Conservation (phyloP, 768 basidiomycete species). For the Kwoniella dendrophila region DNA sequence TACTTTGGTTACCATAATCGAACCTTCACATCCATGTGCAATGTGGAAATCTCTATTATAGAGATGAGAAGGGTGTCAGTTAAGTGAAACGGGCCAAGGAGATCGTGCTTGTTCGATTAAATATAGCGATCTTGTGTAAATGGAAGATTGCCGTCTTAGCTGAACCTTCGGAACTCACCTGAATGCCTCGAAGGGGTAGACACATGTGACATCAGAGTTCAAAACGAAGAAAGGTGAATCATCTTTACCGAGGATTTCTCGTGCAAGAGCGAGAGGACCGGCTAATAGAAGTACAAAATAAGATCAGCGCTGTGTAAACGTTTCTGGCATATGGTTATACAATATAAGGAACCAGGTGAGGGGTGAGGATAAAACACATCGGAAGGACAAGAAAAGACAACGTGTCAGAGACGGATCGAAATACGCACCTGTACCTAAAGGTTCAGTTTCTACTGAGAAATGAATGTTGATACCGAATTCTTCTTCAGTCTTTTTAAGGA, state of each 20-base stretch:
- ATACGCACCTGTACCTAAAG: constrained; percentile 59
- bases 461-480: constrained; percentile 60
- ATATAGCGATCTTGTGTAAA: no score
- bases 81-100: neutral
- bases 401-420: neutral
- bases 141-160: no score
- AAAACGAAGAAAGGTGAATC: constrained; percentile 62
- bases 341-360: no score
- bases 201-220: constrained; percentile 61
- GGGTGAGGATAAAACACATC: no score
- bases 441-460: constrained; percentile 60
- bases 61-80: neutral
- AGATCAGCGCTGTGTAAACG: constrained; percentile 1
- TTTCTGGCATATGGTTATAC: no score
- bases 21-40: constrained; percentile 59
- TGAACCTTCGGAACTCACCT: constrained; percentile 51
- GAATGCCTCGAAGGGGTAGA: constrained; percentile 60
- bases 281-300: constrained; percentile 45
- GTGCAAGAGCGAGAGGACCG: constrained; percentile 59
- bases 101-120: no score
- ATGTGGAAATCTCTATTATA: constrained; percentile 58
- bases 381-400: neutral
- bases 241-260: constrained; percentile 60
- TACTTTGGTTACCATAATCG: constrained; percentile 61
- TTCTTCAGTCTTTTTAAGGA: constrained; percentile 59